Evolutionary conservation across 2,329 filamentous ascomycete species (phyloP).

Genomic region (Aschersonia sp.): DNA sequence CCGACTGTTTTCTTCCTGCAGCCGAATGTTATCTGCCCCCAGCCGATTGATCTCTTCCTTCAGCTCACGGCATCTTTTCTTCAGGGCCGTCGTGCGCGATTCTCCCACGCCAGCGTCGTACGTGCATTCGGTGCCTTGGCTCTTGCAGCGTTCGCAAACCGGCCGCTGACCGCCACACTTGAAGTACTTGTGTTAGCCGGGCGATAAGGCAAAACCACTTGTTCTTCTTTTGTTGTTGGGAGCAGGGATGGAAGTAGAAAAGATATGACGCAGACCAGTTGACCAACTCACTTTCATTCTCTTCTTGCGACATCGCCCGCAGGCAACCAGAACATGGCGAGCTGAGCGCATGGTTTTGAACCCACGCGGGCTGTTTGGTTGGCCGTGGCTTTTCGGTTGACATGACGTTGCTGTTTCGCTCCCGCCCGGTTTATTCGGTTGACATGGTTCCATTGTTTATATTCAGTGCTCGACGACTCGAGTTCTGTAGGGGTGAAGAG

Average conservation of each 20-base stretch:
- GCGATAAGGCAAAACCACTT: neutral
- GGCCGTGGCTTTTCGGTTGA: too few species aligned
- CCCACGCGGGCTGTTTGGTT: too few species aligned
- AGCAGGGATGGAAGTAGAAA: neutral
- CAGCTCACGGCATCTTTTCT: constrained; percentile 2
- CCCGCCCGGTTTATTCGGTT: too few species aligned
- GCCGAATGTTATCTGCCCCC: neutral
- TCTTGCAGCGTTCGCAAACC: constrained; percentile 2
- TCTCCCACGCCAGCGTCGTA: constrained; percentile 4
- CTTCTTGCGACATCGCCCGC: constrained; percentile 1
- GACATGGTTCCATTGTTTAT: too few species aligned
- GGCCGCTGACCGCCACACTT: constrained; percentile 4
- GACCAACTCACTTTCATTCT: constrained; percentile 1
- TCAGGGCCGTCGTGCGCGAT: constrained; percentile 2
- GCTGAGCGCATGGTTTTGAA: too few species aligned
- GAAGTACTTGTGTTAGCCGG: neutral
- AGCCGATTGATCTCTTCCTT: neutral
- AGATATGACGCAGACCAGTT: neutral
- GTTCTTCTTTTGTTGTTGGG: neutral
- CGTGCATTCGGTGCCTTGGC: constrained; percentile 1
- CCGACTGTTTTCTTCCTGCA: neutral
- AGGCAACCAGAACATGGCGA: neutral
- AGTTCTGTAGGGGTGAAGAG: too few species aligned
- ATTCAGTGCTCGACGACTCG: too few species aligned
- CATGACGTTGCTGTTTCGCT: too few species aligned